Conservation (phyloP, 140 eudicot genomes). For the Oenanthe javanica region DNA sequence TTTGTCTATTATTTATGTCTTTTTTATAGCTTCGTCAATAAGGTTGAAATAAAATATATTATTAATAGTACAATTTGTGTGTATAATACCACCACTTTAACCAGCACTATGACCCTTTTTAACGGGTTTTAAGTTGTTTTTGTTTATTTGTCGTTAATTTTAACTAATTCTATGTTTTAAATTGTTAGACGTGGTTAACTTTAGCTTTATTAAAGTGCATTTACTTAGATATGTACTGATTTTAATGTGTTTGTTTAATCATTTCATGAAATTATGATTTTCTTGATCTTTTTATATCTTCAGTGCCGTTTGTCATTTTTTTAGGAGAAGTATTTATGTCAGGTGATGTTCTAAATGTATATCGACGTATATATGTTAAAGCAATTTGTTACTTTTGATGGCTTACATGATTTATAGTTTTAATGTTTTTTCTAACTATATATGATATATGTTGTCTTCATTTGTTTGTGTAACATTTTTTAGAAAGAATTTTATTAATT, state of each 20-base stretch:
- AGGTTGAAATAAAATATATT: no score
- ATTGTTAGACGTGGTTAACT: slow-evolving; percentile 21
- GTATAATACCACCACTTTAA: no score
- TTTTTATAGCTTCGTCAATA: no score
- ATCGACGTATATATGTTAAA: background rate
- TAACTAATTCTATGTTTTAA: background rate
- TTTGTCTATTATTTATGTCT: no score
- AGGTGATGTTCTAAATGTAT: background rate
- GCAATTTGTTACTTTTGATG: background rate
- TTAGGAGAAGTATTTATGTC: background rate
- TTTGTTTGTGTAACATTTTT: background rate
- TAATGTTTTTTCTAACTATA: background rate
- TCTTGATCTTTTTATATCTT: background rate
- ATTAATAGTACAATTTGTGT: no score
- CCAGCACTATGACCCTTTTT: background rate
- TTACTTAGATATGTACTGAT: slow-evolving; percentile 16
- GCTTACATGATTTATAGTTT: background rate
- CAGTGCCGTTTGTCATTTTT: background rate
- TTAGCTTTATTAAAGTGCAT: background rate
- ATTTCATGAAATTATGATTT: background rate
- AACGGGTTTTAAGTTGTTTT: background rate
- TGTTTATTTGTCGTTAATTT: background rate
- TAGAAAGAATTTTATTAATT: no score
- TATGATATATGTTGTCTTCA: background rate
- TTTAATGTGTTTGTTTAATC: background rate